Evolutionary conservation across 2,329 filamentous ascomycete genomes (phyloP).

Genomic region (Teratosphaeria nubilosa): DNA sequence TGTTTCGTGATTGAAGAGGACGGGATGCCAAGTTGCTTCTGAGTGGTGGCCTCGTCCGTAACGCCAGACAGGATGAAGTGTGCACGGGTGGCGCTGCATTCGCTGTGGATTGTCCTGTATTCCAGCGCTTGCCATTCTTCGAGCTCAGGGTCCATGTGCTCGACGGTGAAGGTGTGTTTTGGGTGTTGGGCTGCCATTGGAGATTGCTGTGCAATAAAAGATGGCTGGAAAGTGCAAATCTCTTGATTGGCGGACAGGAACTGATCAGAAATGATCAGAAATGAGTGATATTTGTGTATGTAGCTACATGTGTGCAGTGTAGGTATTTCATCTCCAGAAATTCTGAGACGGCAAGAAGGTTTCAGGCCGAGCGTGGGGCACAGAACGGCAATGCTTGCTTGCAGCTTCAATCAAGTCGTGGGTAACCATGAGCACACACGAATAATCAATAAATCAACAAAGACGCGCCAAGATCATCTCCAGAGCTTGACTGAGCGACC

Average conservation of each 20-base stretch:
- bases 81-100: conserved; percentile 58
- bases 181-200: conserved; percentile 22
- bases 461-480: not conserved
- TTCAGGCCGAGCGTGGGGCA: not conserved
- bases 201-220: no score
- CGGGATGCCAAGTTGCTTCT: conserved; percentile 7
- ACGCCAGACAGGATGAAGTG: conserved; percentile 29
- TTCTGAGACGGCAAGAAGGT: not conserved
- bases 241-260: no score
- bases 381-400: not conserved
- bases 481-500: not conserved
- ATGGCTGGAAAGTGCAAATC: no score
- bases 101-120: conserved; percentile 76
- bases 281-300: no score
- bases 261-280: no score
- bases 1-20: conserved; percentile 3
- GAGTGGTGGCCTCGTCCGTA: conserved; percentile 30
- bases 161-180: conserved; percentile 72
- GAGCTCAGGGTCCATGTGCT: conserved; percentile 91
- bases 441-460: not conserved
- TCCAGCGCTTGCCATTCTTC: conserved; percentile 91
- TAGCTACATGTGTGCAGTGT: no score
- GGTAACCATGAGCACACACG: not conserved
- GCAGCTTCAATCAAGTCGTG: not conserved
- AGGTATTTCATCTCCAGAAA: not conserved